Conservation (phyloP, 495 filamentous ascomycete genomes). For the Neurospora intermedia region DNA sequence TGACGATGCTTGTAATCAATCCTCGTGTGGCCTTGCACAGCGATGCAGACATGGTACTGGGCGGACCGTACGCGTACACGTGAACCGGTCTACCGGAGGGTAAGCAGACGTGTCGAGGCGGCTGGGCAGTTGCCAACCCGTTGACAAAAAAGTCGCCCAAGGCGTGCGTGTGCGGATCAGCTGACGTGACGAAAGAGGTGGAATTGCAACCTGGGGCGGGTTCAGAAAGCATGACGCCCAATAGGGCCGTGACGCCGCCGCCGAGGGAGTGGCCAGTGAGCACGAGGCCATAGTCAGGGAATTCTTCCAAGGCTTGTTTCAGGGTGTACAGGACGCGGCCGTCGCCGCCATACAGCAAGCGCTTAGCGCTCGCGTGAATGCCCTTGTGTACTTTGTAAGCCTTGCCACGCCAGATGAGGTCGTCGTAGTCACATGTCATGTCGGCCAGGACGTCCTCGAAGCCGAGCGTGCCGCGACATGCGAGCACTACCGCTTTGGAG, state of each 20-base stretch:
- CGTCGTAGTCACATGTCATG: conserved; percentile 73
- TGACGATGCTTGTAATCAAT: conserved; percentile 63
- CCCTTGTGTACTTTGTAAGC: conserved; percentile 71
- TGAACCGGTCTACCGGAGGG: conserved; percentile 60
- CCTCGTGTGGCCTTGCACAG: conserved; percentile 62
- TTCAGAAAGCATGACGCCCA: conserved; percentile 64
- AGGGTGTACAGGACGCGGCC: conserved; percentile 58
- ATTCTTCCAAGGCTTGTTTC: conserved; percentile 59
- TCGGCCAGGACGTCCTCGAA: conserved; percentile 76
- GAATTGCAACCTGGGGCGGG: conserved; percentile 27
- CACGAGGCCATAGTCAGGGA: conserved; percentile 62
- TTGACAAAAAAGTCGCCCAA: conserved; percentile 14
- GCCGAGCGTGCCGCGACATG: conserved; percentile 65
- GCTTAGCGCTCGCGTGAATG: conserved; percentile 66
- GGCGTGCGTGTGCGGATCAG: conserved; percentile 31
- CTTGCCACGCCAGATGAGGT: conserved; percentile 54
- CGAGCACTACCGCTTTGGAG: conserved; percentile 65
- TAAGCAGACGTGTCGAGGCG: conserved; percentile 34
- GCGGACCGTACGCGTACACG: conserved; percentile 71
- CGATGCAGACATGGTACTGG: conserved; percentile 61
- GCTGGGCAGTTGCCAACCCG: conserved; percentile 6
- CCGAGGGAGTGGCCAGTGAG: conserved; percentile 70
- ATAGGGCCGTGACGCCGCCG: conserved; percentile 61
- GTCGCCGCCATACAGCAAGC: conserved; percentile 54
- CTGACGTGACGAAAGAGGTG: conserved; percentile 36